Percentiles rank a stretch among this genome's conserved stretches.
phyloP scores from a whole-genome alignment of 345 rosid species.

The Carallia brachiata region DNA sequence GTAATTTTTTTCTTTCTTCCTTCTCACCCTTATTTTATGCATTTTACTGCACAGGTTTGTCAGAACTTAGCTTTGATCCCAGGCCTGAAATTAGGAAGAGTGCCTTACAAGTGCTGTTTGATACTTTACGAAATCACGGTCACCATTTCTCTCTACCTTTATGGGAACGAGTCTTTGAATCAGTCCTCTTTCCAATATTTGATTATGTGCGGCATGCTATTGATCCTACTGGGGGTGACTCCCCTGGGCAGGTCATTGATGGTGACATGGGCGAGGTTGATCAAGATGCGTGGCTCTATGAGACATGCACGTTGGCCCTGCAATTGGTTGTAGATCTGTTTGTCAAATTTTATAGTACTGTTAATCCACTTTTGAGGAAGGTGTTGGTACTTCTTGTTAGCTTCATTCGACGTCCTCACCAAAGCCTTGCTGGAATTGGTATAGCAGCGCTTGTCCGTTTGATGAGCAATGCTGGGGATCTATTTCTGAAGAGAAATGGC shows the following conservation, averaged over 20 bases:
- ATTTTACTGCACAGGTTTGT: constrained; percentile 60
- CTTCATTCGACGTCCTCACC: constrained; percentile 96
- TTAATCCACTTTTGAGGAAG: constrained; percentile 84
- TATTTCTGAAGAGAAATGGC: constrained; percentile 95
- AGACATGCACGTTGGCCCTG: constrained; percentile 99
- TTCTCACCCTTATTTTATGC: constrained; percentile 3
- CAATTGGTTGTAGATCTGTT: constrained; percentile 98
- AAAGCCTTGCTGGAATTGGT: constrained; percentile 98
- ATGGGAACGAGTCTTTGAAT: constrained; percentile 91
- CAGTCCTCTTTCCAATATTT: constrained; percentile 91
- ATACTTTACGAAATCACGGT: constrained; percentile 90
- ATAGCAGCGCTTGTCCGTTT: constrained; percentile 96
- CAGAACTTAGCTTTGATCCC: constrained; percentile 98
- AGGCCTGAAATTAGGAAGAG: constrained; percentile 97
- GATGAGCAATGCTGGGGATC: constrained; percentile 90
- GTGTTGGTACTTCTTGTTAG: constrained; percentile 81
- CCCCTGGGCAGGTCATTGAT: constrained; percentile 58
- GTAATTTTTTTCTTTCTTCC: neutral
- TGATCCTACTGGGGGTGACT: constrained; percentile 83
- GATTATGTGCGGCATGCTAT: constrained; percentile 97
- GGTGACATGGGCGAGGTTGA: constrained; percentile 68
- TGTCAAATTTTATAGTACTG: constrained; percentile 87
- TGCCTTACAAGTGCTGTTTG: constrained; percentile 90
- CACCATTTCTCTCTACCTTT: constrained; percentile 79
- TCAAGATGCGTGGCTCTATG: constrained; percentile 98